Evolutionary conservation across 2,329 filamentous ascomycete species (phyloP), one percentile per base, ranked within the genome.

Genomic region (Cordyceps tenuipes): DNA sequence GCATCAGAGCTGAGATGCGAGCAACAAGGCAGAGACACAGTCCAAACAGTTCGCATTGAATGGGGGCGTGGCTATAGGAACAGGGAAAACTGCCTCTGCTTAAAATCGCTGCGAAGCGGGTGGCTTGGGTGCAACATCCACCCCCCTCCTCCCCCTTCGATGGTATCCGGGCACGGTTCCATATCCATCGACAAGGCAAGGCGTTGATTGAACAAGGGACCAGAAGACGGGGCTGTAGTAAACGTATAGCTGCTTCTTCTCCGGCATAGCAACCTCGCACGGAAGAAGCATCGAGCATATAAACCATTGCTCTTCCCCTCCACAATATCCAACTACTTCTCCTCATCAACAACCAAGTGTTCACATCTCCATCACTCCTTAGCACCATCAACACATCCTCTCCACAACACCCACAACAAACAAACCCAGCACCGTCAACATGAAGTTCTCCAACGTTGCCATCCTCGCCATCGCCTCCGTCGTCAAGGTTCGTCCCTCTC

Each of bases 361-460:
- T 29, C 43, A 31, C 31, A 43, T 44, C 36, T 36, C 49, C 26
- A 47, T 17, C 39, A 29, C 5, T 29, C 29, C 7, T 8, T 8
- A 3, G 29, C 9, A 23, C 59, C 29, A 55, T 26, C 41, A 54
- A 53, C 44, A 23, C n/a, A 49, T 23, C 23, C 26, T 31, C 23
- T 7, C 43, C 44, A 21, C 23, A 6, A 43, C 15, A 31, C 34
- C 34, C 36, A 23, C 2, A 23, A 23, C 23, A 23, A 23, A 23
- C 21, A 57, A n/a, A 56, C 53, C n/a, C 39, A 62, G 59, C 62
- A 57, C 61, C 67, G 67, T 48, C 60, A 75, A 53, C 23, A 66
- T 76, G 74, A 74, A 74, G 71, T 71, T 73, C 70, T 68, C 71
- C 66, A 66, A 46, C 49, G 49, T 66, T 64, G 65, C 69, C 58